These are phyloP conservation scores for Phytophthora sp. DNA, from an alignment of 352 stramenopile genomes.

Conservation along the genomic window DNA sequence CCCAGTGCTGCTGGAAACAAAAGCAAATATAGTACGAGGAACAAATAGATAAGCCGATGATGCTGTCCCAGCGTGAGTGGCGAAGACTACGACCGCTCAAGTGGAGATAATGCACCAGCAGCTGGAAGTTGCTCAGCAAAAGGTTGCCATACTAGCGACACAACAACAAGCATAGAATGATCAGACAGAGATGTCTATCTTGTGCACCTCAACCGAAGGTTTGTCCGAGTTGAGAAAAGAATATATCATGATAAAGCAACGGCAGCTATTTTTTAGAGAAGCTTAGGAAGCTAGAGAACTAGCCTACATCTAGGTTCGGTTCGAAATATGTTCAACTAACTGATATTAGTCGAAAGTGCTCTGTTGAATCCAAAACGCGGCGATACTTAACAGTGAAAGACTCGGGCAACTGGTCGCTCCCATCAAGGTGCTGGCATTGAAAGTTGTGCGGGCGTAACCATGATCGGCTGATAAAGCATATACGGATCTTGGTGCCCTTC, in stretches of 20 bases:
- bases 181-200: not conserved
- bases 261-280: not conserved
- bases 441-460: no score
- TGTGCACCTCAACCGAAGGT: not conserved
- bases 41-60: no score
- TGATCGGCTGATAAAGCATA: no score
- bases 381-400: not conserved
- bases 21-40: no score
- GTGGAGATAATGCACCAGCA: no score
- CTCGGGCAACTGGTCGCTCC: no score
- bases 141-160: not conserved
- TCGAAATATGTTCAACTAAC: not conserved
- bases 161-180: not conserved
- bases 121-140: not conserved
- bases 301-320: not conserved
- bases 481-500: no score
- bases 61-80: no score
- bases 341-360: not conserved
- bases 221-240: not conserved
- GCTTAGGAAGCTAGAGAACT: not conserved
- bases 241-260: not conserved
- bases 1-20: no score
- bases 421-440: no score
- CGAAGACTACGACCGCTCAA: no score
- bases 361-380: not conserved